Evolutionary conservation across 495 filamentous ascomycete genomes (phyloP), one percentile per base, ranked within the genome.

Genomic region (Evernia prunastri): DNA sequence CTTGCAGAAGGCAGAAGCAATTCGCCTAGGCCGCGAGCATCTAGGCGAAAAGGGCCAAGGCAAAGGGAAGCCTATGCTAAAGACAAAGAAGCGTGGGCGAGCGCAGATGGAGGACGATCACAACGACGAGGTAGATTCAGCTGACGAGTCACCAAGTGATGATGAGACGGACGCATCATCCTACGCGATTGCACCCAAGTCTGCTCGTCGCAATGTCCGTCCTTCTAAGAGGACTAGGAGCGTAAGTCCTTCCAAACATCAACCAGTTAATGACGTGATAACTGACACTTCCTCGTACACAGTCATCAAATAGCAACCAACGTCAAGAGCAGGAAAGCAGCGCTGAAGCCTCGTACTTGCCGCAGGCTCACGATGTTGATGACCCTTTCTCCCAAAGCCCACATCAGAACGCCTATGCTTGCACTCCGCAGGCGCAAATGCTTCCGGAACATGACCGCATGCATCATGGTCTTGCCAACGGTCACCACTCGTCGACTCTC

Each of bases 1-100:
- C 33, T 39, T 51, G 12, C 65, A 66, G 25, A 71, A 71, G 58
- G 67, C 65, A 35, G 31, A 59, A 18, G 62, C 57, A 1, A 65
- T 66, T 31, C 60, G 66, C 5, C 51, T 56, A 4, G 69, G 65
- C 15, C 69, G 69, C n/a, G 33, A 57, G 54, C 54, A 36, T 37
- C 33, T 63, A 17, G 63, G 64, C 0, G 42, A 60, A 23, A 40
- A 66, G 43, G 59, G 51, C 7, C 59, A 60, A n/a, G 67, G 69
- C 29, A 66, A 70, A 51, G 66, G 61, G 36, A 59, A 37, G 54
- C 31, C 31, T 12, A 57, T 20, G 45, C 23, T 49, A 31, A 53
- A 53, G 25, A 15, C 25, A 18, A 53, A 53, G 27, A 53, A 31
- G 49, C 49, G 49, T 53, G 25, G 23, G 31, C 49, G 18, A 0